Percentiles rank a stretch among this genome's conserved stretches.
Evolutionary conservation across 1,284 basidiomycete species (phyloP).

Genomic region (Inonotus obliquus): DNA sequence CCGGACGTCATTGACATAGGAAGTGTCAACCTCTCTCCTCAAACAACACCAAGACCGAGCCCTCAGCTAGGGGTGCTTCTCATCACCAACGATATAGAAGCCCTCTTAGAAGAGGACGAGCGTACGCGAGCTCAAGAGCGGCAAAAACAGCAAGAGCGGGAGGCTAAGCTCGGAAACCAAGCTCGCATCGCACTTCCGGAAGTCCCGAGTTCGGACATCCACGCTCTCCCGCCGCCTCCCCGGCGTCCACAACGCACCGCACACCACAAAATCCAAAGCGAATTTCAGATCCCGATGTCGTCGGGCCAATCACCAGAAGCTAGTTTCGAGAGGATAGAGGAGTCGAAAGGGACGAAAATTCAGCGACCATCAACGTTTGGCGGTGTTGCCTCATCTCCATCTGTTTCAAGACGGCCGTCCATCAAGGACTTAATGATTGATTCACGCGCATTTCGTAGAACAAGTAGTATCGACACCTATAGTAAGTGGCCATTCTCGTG

Average conservation of each 20-base stretch:
- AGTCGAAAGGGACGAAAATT: background rate
- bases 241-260: conserved; percentile 18
- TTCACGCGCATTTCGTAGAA: conserved; percentile 2
- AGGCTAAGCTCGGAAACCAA: background rate
- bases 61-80: conserved; percentile 27
- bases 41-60: background rate
- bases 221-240: conserved; percentile 37
- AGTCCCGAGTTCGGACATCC: conserved; percentile 3
- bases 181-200: background rate
- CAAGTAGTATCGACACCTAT: conserved; percentile 10
- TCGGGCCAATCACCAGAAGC: background rate
- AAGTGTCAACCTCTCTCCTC: background rate
- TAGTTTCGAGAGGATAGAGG: background rate
- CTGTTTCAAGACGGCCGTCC: conserved; percentile 10
- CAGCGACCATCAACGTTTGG: conserved; percentile 12
- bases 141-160: background rate
- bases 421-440: conserved; percentile 7
- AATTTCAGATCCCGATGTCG: background rate
- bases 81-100: conserved; percentile 59
- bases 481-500: background rate
- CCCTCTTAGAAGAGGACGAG: conserved; percentile 57
- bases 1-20: background rate
- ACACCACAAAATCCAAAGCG: background rate
- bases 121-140: conserved; percentile 22
- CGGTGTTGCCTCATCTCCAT: conserved; percentile 7